Conservation (phyloP, 345 rosid species). For the Eucalyptus urophylla region DNA sequence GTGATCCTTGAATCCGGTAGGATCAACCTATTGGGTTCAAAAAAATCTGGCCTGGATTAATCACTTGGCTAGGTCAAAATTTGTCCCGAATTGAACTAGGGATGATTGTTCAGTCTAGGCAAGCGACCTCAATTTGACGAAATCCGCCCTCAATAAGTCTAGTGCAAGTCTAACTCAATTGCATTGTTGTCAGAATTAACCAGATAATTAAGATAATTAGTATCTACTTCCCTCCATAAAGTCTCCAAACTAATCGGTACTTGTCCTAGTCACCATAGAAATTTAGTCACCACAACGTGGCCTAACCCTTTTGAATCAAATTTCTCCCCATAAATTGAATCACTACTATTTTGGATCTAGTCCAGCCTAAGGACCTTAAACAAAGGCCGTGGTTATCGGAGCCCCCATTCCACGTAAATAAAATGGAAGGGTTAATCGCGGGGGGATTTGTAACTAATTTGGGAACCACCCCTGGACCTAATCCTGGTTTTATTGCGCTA, state of each 20-base stretch:
- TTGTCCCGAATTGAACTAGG: accelerated
- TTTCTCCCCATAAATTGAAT: too few relatives aligned
- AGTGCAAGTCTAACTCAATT: background rate
- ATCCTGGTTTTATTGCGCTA: too few relatives aligned
- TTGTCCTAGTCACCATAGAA: accelerated
- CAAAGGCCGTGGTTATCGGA: too few relatives aligned
- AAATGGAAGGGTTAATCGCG: too few relatives aligned
- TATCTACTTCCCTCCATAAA: background rate
- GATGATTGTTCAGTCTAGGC: background rate
- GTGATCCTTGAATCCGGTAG: background rate
- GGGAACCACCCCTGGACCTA: too few relatives aligned
- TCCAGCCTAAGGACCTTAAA: too few relatives aligned
- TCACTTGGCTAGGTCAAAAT: background rate
- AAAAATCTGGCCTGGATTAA: accelerated
- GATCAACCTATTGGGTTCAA: background rate
- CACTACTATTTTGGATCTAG: accelerated
- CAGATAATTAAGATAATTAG: background rate
- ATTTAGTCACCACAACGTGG: too few relatives aligned
- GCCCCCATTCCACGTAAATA: too few relatives aligned
- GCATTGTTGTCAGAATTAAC: background rate
- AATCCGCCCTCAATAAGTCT: accelerated
- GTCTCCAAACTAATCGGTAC: background rate
- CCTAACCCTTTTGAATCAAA: too few relatives aligned
- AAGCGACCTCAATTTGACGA: accelerated
- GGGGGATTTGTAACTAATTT: too few relatives aligned